Evolutionary conservation across 2,329 filamentous ascomycete genomes (phyloP), one percentile per base, ranked within the genome.

Genomic region (Graphilbum fragrans): DNA sequence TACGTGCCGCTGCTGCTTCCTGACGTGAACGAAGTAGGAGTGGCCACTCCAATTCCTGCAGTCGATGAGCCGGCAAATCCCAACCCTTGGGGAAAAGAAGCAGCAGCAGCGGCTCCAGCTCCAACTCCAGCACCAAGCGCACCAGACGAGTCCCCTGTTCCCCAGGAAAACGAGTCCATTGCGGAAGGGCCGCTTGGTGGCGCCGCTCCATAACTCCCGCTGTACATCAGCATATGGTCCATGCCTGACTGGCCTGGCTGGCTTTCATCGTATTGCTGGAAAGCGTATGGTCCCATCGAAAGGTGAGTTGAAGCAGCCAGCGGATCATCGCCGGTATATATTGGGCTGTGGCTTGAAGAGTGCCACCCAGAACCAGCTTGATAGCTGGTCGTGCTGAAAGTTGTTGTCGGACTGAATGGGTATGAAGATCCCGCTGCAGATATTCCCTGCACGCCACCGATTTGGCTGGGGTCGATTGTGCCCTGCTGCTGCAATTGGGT

Each of bases 251-350:
- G 20, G 12, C 12, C 37, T 23, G 10, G 18, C 10, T 14, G 21
- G 11, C 18, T 36, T 17, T 38, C 14, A 3, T 29, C 29, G 14
- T 39, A 45, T 17, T 36, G 36, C 6, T 32, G 37, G 17, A 32
- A 39, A 3, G 40, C 38, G 19, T 42, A 42, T 2, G 37, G 37
- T 34, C 22, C 37, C 37, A 45, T 12, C 12, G 43, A 25, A 4
- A 35, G 27, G 12, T 42, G 20, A 10, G 23, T 20, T 8, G 34
- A 31, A 9, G 38, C 18, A 2, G 19, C 22, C 11, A 20, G 23
- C 8, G 40, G 33, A 9, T 25, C 35, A n/a, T 36, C 35, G 29
- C 29, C 27, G 35, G 25, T 27, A 23, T 37, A 38, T 3, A 40
- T 17, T 17, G 34, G 20, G 18, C n/a, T 42, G 8, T 35, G 37